These are phyloP conservation scores for Lignosus rhinocerotis DNA, from an alignment of 1,284 basidiomycete species.

Conservation along the genomic window DNA sequence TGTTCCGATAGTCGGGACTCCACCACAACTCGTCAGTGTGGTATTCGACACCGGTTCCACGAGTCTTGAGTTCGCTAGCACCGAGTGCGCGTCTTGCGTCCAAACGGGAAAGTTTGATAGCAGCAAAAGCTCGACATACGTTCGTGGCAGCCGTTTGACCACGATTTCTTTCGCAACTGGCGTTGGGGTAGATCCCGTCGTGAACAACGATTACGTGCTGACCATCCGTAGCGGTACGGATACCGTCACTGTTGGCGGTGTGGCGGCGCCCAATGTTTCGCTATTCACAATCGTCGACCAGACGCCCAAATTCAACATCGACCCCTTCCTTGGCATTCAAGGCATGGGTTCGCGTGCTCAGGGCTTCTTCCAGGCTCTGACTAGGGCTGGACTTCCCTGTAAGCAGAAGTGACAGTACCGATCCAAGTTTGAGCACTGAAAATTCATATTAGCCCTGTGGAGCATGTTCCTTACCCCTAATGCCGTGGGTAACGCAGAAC, in stretches of 20 bases:
- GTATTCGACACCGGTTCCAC: conserved; percentile 57
- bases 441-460: conserved; percentile 43
- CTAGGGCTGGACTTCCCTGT: conserved; percentile 51
- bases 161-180: conserved; percentile 54
- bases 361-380: conserved; percentile 50
- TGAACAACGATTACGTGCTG: conserved; percentile 45
- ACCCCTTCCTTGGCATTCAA: conserved; percentile 58
- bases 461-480: conserved; percentile 53
- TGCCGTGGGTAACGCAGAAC: conserved; percentile 49
- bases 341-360: conserved; percentile 48
- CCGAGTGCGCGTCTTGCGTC: conserved; percentile 45
- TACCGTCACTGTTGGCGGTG: conserved; percentile 47
- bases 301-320: conserved; percentile 48
- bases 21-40: conserved; percentile 49
- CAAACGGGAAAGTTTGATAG: conserved; percentile 49
- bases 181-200: conserved; percentile 56
- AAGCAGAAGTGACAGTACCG: conserved; percentile 13
- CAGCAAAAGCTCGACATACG: conserved; percentile 50
- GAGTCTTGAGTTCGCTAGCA: conserved; percentile 51
- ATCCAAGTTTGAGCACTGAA: not conserved
- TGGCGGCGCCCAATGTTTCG: conserved; percentile 38
- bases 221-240: conserved; percentile 45
- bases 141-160: conserved; percentile 40
- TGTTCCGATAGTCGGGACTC: conserved; percentile 40
- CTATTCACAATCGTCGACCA: conserved; percentile 54